Conservation (phyloP, 176 grass and related monocot species). For the Raddia distichophylla region DNA sequence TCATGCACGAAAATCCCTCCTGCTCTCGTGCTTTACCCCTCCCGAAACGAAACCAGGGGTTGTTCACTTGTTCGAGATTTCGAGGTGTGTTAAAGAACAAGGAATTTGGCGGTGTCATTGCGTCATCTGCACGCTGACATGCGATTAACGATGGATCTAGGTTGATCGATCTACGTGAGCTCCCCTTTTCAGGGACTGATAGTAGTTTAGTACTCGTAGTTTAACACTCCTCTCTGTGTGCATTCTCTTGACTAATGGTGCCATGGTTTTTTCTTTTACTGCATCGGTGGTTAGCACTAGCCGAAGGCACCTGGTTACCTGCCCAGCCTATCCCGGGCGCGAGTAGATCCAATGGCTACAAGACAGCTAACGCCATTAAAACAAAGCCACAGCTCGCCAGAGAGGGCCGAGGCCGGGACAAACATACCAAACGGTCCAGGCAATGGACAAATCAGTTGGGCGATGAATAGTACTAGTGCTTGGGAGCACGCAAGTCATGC, state of each 20-base stretch:
- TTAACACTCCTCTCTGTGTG: background rate
- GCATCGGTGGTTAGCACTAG: slow-evolving; percentile 25
- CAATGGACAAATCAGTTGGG: background rate
- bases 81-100: background rate
- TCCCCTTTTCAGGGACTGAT: background rate
- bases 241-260: background rate
- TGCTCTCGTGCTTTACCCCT: background rate
- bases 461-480: background rate
- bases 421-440: slow-evolving; percentile 39
- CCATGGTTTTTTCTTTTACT: background rate
- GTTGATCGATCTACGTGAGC: slow-evolving; percentile 5
- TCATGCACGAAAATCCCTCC: background rate
- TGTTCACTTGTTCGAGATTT: background rate
- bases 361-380: slow-evolving; percentile 36
- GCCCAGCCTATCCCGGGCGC: background rate
- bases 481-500: background rate
- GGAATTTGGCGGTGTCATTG: background rate
- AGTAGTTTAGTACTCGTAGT: background rate
- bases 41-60: slow-evolving; percentile 25
- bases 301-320: slow-evolving; percentile 33
- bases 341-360: slow-evolving; percentile 39
- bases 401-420: slow-evolving; percentile 26
- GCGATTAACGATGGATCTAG: slow-evolving; percentile 29
- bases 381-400: slow-evolving; percentile 38
- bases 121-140: slow-evolving; percentile 36